Conservation (phyloP, 306 rosid species). For the Cucurbita ficifolia region DNA sequence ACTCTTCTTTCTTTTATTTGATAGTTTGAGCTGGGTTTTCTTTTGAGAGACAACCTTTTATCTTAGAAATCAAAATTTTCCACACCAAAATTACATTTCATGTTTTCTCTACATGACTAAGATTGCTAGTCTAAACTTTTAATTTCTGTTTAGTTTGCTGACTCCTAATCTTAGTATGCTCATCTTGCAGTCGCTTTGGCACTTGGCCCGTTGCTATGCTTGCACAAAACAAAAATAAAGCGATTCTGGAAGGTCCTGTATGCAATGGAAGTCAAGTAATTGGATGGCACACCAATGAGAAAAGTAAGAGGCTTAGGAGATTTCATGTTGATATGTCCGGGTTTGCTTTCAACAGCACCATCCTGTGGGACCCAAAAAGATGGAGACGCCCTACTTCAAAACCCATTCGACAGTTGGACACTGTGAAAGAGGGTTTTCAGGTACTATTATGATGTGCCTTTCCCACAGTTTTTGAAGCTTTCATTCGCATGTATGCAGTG, state of each 20-base stretch:
- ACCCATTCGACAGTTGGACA: constrained; percentile 67
- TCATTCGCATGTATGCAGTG: not conserved
- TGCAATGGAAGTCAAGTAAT: constrained; percentile 84
- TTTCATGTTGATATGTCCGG: constrained; percentile 99
- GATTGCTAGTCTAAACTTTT: not conserved
- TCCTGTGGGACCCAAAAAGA: constrained; percentile 89
- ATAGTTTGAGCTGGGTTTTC: not conserved
- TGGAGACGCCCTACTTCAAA: constrained; percentile 59
- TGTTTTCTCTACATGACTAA: not conserved
- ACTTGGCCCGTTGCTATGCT: constrained; percentile 99
- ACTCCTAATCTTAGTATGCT: constrained; percentile 15
- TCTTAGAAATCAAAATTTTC: not conserved
- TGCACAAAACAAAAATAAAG: constrained; percentile 87
- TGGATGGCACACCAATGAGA: constrained; percentile 98
- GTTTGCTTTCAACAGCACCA: constrained; percentile 93
- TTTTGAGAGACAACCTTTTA: not conserved
- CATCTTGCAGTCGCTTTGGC: constrained; percentile 61
- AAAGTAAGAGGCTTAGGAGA: constrained; percentile 74
- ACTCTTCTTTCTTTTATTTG: not conserved
- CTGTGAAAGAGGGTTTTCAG: constrained; percentile 95
- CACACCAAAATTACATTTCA: not conserved
- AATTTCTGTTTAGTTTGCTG: not conserved
- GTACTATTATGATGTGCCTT: constrained; percentile 21
- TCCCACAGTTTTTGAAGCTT: not conserved
- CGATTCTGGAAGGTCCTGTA: constrained; percentile 89